Base-by-base conservation (phyloP, 192 early-diverging fungal species). In the Glomus cerebriforme region DNA sequence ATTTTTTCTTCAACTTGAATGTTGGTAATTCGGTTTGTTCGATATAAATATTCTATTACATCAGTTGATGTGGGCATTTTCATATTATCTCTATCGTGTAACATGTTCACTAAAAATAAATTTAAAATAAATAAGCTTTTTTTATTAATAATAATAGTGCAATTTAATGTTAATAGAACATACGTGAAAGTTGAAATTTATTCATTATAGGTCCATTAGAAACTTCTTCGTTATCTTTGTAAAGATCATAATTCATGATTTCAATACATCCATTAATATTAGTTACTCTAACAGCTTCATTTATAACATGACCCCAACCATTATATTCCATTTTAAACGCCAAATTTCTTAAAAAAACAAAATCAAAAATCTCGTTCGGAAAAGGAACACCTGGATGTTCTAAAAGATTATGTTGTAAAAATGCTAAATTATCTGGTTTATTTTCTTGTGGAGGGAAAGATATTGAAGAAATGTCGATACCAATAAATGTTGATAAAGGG, bases 221-320 rank as follows among this genome's bases (percentile, higher is more conserved):
- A 67, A 6, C 19, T 34, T 8, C 17, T n/a, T n/a, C n/a, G 27
- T 2, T 12, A 1, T 43, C 39, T 12, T 10, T 43, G 12, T 43
- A 43, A 2, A 12, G 27, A 64, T 81, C 80, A 79, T 83, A 79
- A 34, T 84, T 80, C 22, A 84, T 77, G 65, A 85, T 80, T 37
- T 85, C 84, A 32, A 85, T 77, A 82, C 81, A 85, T 24, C 84
- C 84, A 24, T 31, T 64, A 35, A 72, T 75, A 79, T 81, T 81
- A 32, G 81, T 82, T 10, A 85, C 84, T 69, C 84, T 43, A 32
- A 85, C 65, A 49, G 82, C 39, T 45, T 85, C 84, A 6, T 70
- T 72, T 32, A 85, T 58, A 22, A 73, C n/a, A 49, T 49, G 24
- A 24, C 7, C 8, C 43, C n/a, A 73, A 22, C 13, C 32, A 73